A percentile compares a stretch with the other conserved stretches of the same genome.
phyloP scores from a whole-genome alignment of 768 basidiomycete genomes.

The Megacollybia marginata region DNA sequence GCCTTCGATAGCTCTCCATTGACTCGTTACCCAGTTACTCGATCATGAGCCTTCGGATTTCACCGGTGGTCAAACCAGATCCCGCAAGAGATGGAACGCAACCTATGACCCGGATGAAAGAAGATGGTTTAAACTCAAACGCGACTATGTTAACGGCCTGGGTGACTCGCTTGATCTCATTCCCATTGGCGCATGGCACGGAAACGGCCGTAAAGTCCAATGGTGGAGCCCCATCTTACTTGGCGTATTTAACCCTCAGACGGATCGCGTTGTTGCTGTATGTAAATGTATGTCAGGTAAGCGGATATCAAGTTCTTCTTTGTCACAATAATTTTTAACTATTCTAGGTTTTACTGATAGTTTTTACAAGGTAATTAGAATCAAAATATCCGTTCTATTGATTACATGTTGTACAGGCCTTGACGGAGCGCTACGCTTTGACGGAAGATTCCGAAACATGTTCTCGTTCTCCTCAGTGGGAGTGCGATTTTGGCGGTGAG shows the following conservation, averaged over 20 bases:
- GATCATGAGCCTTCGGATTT: conserved; percentile 29
- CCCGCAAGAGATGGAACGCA: conserved; percentile 59
- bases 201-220: conserved; percentile 78
- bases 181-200: conserved; percentile 82
- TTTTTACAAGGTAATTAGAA: conserved; percentile 47
- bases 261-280: conserved; percentile 61
- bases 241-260: conserved; percentile 61
- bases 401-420: conserved; percentile 33
- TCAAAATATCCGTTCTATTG: conserved; percentile 5
- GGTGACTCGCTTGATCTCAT: conserved; percentile 72
- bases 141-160: conserved; percentile 78
- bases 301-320: conserved; percentile 11
- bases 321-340: conserved; percentile 1
- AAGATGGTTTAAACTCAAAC: conserved; percentile 90
- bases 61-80: conserved; percentile 24
- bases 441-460: conserved; percentile 44
- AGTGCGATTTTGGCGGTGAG: conserved; percentile 53
- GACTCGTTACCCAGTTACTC: conserved; percentile 41
- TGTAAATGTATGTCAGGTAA: conserved; percentile 88
- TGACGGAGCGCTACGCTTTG: conserved; percentile 58
- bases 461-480: conserved; percentile 45
- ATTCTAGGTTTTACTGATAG: conserved; percentile 70
- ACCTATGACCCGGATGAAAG: conserved; percentile 90
- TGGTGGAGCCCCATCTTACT: conserved; percentile 93
- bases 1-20: conserved; percentile 7